A percentile compares a stretch with the other conserved stretches of the same genome.
phyloP scores from a whole-genome alignment of 225 moss, liverwort and hornwort species.

The Lunularia cruciata region DNA sequence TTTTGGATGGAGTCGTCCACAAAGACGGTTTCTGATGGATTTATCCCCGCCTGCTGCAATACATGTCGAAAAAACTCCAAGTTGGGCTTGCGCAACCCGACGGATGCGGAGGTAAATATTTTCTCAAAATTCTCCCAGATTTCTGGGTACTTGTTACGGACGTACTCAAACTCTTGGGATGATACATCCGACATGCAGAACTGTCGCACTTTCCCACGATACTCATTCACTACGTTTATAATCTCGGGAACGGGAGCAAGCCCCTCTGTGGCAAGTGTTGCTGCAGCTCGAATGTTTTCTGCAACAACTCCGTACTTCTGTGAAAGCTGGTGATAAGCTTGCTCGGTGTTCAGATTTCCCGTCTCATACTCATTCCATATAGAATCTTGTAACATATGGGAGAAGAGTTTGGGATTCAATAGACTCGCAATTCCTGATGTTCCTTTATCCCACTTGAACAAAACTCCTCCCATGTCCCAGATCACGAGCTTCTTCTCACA shows the following conservation, averaged over 20 bases:
- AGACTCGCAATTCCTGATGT: not conserved
- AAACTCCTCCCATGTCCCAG: no score
- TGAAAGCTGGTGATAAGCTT: not conserved
- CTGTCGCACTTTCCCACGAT: not conserved
- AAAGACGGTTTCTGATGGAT: slow-evolving; percentile 8
- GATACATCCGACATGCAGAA: slow-evolving; percentile 16
- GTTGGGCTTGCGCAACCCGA: no score
- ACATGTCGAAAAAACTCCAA: no score
- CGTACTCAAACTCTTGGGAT: no score
- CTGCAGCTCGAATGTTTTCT: not conserved
- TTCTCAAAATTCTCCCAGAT: no score
- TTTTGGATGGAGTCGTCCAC: slow-evolving; percentile 1
- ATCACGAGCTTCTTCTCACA: no score
- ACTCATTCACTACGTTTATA: not conserved
- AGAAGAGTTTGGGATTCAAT: slow-evolving; percentile 5
- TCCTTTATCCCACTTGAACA: no score
- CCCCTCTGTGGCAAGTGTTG: not conserved
- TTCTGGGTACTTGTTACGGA: no score
- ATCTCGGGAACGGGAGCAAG: not conserved
- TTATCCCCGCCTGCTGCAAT: not conserved
- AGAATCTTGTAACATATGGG: slow-evolving; percentile 12
- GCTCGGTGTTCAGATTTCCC: not conserved
- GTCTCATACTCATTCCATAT: slow-evolving; percentile 15
- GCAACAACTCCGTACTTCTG: not conserved
- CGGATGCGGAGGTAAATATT: no score